These are phyloP conservation scores for Fraxinus floribunda DNA, from an alignment of 305 asterid species.

Conservation along the genomic window DNA sequence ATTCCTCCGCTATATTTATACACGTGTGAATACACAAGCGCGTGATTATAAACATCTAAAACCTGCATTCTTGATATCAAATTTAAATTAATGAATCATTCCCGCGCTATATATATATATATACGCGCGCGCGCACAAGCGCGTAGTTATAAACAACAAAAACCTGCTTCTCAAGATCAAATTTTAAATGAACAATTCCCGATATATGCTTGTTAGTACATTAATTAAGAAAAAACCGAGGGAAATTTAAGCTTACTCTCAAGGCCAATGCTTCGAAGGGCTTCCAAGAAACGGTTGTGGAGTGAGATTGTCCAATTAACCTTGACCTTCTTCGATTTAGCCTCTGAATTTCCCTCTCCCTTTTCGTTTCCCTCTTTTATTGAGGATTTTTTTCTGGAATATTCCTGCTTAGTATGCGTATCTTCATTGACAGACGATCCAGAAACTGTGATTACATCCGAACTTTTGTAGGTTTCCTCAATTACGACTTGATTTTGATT, in stretches of 20 bases:
- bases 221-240: not conserved
- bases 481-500: slow-evolving; percentile 21
- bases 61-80: not conserved
- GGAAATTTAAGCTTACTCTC: slow-evolving; percentile 38
- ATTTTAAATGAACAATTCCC: not conserved
- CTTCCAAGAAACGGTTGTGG: slow-evolving; percentile 62
- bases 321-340: slow-evolving; percentile 35
- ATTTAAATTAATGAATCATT: not conserved
- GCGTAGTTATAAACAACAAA: not conserved
- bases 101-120: not conserved
- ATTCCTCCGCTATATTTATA: not conserved
- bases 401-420: slow-evolving; percentile 9
- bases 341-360: slow-evolving; percentile 16
- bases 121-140: not conserved
- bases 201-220: not conserved
- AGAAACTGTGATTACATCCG: slow-evolving; percentile 3
- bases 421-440: slow-evolving; percentile 20
- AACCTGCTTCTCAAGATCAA: not conserved
- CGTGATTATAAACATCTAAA: not conserved
- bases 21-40: not conserved
- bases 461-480: slow-evolving; percentile 13
- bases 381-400: slow-evolving; percentile 24
- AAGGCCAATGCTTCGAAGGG: slow-evolving; percentile 48
- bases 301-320: slow-evolving; percentile 54
- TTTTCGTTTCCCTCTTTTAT: slow-evolving; percentile 24